Evolutionary conservation across 116 monocot genomes (phyloP), one percentile per base, ranked within the genome.

Genomic region (Posidonia oceanica): DNA sequence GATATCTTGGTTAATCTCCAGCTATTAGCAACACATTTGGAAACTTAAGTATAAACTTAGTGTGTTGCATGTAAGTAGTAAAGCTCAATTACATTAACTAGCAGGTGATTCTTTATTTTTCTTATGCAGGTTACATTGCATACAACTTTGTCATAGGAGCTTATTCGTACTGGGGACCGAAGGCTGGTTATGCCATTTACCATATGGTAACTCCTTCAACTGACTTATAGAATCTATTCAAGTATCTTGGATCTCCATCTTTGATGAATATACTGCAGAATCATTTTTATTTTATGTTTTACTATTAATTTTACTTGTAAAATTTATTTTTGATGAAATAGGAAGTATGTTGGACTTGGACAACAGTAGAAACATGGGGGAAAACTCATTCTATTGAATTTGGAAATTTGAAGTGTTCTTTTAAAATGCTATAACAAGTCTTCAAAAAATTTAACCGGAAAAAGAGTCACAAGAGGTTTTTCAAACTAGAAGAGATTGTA

Each of bases 111-210:
- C 8, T 48, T 48, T 7, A 48, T 48, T 56, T 57, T 13, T 67
- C 60, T 29, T 29, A 73, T 63, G 18, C 81, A 97, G 97, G 97
- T 65, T 97, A 97, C 66, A 85, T 97, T 71, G 80, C 97, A 52
- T 97, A 97, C 80, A 97, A 91, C 74, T 97, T 97, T 79, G 97
- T 97, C 29, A 85, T 97, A 56, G 97, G 97, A 70, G 97, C 97
- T 77, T 97, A 97, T 88, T 92, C 97, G 2, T 97, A 92, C 57
- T 97, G 97, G 97, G 97, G 97, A 5, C 92, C 97, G 29, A 97
- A 97, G 74, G 89, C 97, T 79, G 92, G 97, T 54, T 76, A 83
- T 74, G 80, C 71, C 48, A 97, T 97, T 72, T 97, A 92, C 72
- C 75, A 92, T 73, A 92, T 97, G 97, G 97, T 97, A 89, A 80